These are phyloP conservation scores for Sistotremastrum niveocremeum DNA, from an alignment of 768 basidiomycete genomes.

Conservation along the genomic window DNA sequence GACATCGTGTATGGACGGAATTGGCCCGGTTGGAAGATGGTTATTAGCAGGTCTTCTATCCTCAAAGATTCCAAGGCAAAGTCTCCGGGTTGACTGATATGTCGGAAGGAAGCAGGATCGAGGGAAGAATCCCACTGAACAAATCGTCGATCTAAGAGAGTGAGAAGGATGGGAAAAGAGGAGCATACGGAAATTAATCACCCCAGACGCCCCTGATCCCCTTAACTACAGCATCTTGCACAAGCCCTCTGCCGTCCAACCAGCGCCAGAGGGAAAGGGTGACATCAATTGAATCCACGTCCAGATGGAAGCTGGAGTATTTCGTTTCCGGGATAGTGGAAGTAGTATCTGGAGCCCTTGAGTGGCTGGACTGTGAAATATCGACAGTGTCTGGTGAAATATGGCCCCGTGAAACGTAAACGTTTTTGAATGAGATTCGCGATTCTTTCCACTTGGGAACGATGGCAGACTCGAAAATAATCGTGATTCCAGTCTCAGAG, in stretches of 20 bases:
- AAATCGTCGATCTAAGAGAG: slow-evolving; percentile 60
- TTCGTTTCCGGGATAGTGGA: slow-evolving; percentile 22
- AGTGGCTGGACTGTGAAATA: slow-evolving; percentile 7
- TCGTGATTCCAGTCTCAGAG: slow-evolving; percentile 80
- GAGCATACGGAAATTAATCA: slow-evolving; percentile 20
- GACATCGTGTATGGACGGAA: slow-evolving; percentile 89
- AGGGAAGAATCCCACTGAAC: slow-evolving; percentile 77
- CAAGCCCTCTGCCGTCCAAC: slow-evolving; percentile 90
- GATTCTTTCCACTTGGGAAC: slow-evolving; percentile 97
- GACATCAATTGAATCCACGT: slow-evolving; percentile 90
- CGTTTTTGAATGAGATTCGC: slow-evolving; percentile 91
- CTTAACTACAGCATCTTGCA: slow-evolving; percentile 82
- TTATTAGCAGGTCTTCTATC: slow-evolving; percentile 86
- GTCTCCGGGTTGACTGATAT: slow-evolving; percentile 60
- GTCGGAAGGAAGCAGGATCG: slow-evolving; percentile 72
- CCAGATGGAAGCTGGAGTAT: slow-evolving; percentile 87
- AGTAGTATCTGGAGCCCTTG: slow-evolving; percentile 3
- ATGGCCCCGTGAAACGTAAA: slow-evolving; percentile 81
- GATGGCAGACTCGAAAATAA: slow-evolving; percentile 95
- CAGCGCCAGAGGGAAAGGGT: slow-evolving; percentile 82
- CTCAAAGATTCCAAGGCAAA: slow-evolving; percentile 85
- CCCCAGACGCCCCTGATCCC: slow-evolving; percentile 92
- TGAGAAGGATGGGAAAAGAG: background rate
- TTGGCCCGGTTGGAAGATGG: slow-evolving; percentile 84
- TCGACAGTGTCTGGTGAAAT: slow-evolving; percentile 8